Percentiles rank a stretch among this genome's conserved stretches.
Conservation (phyloP, 495 filamentous ascomycete species). For the Penicillium canescens region DNA sequence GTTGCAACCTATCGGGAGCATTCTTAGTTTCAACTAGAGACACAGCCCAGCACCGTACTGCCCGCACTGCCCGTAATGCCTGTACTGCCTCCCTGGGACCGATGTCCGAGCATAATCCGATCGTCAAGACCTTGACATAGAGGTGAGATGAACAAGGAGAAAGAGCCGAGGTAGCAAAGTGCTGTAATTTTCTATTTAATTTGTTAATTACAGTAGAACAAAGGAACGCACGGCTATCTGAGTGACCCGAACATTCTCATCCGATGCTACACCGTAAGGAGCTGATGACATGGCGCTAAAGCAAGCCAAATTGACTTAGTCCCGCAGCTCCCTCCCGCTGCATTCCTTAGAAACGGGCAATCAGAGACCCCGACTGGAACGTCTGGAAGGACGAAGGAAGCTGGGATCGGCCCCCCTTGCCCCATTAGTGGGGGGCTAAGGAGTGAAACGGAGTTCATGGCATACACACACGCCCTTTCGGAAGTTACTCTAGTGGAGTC, state of each 20-base stretch:
- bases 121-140: background rate
- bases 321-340: slow-evolving; percentile 24
- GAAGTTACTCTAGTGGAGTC: slow-evolving; percentile 15
- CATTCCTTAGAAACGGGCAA: slow-evolving; percentile 18
- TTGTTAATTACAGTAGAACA: background rate
- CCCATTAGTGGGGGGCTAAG: slow-evolving; percentile 2
- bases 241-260: slow-evolving; percentile 15
- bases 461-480: slow-evolving; percentile 11
- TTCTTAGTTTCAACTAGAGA: slow-evolving; percentile 16
- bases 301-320: slow-evolving; percentile 25
- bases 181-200: background rate
- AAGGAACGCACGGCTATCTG: slow-evolving; percentile 6
- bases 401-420: slow-evolving; percentile 18
- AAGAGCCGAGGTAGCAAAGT: too few species aligned
- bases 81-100: background rate
- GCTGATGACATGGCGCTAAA: slow-evolving; percentile 30
- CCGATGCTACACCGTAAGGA: slow-evolving; percentile 28
- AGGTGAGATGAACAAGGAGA: background rate
- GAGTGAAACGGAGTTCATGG: slow-evolving; percentile 9
- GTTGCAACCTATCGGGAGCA: slow-evolving; percentile 24
- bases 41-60: background rate
- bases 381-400: slow-evolving; percentile 30
- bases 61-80: background rate
- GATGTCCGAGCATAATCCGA: too few species aligned
- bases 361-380: slow-evolving; percentile 20